Percentiles rank a stretch among this genome's conserved stretches.
These are phyloP conservation scores for Dovyalis caffra DNA, from an alignment of 345 rosid species.

Conservation along the genomic window DNA sequence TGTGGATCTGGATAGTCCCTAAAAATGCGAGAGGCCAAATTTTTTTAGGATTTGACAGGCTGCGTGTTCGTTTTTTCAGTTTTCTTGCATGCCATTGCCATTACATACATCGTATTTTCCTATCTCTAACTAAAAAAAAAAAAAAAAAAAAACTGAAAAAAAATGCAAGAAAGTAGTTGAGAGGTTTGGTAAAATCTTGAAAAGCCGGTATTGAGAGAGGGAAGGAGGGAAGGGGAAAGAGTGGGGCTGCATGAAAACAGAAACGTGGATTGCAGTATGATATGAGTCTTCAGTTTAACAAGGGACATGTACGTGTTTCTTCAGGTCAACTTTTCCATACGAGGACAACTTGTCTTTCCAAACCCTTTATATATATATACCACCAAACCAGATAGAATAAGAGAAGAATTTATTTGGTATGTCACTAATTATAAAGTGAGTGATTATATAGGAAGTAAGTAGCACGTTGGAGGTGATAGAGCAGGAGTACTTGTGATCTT, in stretches of 20 bases:
- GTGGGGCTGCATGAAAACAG: neutral
- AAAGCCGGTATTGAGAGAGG: neutral
- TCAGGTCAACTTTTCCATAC: neutral
- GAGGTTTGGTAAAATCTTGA: neutral
- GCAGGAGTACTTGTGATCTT: no score
- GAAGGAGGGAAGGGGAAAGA: neutral
- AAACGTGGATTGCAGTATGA: constrained; percentile 1
- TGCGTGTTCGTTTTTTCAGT: neutral
- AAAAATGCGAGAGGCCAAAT: constrained; percentile 6
- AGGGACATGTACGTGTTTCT: neutral
- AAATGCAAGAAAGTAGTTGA: neutral
- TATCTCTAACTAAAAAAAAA: no score
- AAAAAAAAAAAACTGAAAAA: no score
- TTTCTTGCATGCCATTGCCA: neutral
- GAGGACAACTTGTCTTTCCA: neutral
- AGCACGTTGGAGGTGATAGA: no score
- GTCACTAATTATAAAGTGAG: no score
- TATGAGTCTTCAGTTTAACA: neutral
- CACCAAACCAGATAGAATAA: no score
- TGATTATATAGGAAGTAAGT: no score
- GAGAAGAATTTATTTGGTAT: no score
- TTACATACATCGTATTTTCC: neutral
- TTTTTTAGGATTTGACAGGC: constrained; percentile 12
- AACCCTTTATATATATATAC: no score
- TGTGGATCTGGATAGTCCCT: neutral